Evolutionary conservation across 257 asterid genomes (phyloP), one percentile per base, ranked within the genome.

Genomic region (Agastache rugosa): DNA sequence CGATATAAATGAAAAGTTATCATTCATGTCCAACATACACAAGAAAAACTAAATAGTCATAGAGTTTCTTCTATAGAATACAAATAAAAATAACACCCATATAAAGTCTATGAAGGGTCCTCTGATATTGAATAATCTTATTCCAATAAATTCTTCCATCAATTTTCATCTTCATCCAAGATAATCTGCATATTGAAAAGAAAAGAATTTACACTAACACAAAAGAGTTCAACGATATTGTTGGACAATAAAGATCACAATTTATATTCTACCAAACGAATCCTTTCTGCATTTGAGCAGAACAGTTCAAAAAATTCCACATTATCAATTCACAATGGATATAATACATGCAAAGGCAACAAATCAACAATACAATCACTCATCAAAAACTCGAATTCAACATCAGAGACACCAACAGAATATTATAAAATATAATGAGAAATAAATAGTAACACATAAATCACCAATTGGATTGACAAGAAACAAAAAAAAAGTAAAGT

Each of bases 341-440:
- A 25, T 25, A 7, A 39, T 39, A n/a, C 27, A 54, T 29, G 63
- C 76, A 67, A 50, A 47, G 19, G 60, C 31, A 41, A 76, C 11
- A 35, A 10, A 63, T 3, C 8, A 71, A 10, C 34, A 25, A 29
- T 22, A 31, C 41, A 48, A 39, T n/a, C n/a, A n/a, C n/a, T 41
- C 62, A 37, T 20, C 3, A 47, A 35, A 7, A 71, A 44, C 62
- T 47, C 65, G 55, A 62, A n/a, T 39, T 63, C 53, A 47, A 72
- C 60, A 69, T 54, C 77, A 58, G 22, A 73, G n/a, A 54, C 27
- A 12, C 20, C 23, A 22, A 34, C n/a, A n/a, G n/a, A 51, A 35
- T 25, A 54, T 47, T 12, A 8, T 15, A 69, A 15, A 11, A 45
- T 10, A 55, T 58, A 31, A 27, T 6, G 51, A 7, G 22, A 2